Base-by-base conservation (phyloP, 2,329 filamentous ascomycete species). In the Cephalotrichum gorgonifer region DNA sequence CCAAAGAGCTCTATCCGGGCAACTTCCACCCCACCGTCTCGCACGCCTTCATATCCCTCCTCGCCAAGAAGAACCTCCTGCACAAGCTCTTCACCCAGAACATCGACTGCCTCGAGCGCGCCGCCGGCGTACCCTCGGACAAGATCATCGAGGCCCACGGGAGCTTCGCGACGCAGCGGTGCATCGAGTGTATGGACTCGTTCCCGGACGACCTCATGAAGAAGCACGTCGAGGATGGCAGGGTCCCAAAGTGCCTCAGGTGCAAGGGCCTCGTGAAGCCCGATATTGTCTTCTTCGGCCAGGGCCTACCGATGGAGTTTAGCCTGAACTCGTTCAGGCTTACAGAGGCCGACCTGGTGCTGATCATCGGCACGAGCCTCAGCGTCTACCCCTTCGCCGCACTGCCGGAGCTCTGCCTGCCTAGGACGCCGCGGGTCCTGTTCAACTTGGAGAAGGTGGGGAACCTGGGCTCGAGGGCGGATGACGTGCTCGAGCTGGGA, bases 51-150 rank as follows among this genome's bases (percentile, higher is more conserved):
- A 83, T 98, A 58, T 76, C 81, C 14, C 72, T 98, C 23, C 79
- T 97, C 15, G 78, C 90, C 50, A 72, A 82, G 52, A 95, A 94
- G 67, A 81, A 79, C 4, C 71, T 91, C 38, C 71, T 98, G 23
- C 71, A 85, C 55, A 93, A 89, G 72, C 78, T 93, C 48, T 98
- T 97, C 65, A 96, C 93, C 0, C 93, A 98, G 62, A 98, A 98
- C 61, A 97, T 98, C 56, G 93, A 98, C 68, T 95, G 89, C 59
- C 75, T 98, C 12, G 93, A 98, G 67, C 80, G 90, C 22, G 76
- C 79, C 56, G 93, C 91, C 12, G 93, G 93, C 25, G 82, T 98
- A 1, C 86, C 89, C 0, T 75, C 71, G 0, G 81, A 91, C 2
- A 82, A 78, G 64, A 90, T 98, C 45, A 75, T 98, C 28, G 91